phyloP scores from a whole-genome alignment of 169 alveolate genomes.

The Plasmodium vivax region DNA sequence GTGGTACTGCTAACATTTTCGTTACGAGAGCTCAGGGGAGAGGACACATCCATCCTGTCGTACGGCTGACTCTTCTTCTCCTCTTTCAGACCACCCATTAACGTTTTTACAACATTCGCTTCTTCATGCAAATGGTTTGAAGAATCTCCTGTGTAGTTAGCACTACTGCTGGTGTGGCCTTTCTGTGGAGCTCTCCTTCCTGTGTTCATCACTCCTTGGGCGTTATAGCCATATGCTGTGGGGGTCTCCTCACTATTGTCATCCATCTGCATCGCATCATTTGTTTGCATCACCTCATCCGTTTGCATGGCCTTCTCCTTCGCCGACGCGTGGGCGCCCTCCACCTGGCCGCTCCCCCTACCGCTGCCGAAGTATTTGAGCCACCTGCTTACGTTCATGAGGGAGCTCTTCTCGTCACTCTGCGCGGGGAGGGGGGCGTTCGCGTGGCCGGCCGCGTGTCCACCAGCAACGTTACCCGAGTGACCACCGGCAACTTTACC shows the following conservation, averaged over 20 bases:
- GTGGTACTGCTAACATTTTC: not conserved
- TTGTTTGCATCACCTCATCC: not conserved
- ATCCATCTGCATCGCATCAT: not conserved
- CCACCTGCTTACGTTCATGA: constrained; percentile 8
- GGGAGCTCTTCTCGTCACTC: not conserved
- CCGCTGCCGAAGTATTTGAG: not conserved
- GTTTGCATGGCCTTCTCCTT: not conserved
- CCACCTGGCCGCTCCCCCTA: not conserved
- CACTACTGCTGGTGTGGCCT: not conserved
- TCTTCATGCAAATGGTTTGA: not conserved
- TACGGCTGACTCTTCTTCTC: not conserved
- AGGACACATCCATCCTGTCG: not conserved
- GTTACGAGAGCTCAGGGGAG: not conserved
- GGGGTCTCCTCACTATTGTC: not conserved
- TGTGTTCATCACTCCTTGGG: not conserved
- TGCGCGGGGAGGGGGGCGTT: not conserved
- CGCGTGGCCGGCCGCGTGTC: not conserved
- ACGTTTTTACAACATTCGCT: not conserved
- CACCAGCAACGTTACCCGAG: not conserved
- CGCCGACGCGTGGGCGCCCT: not conserved
- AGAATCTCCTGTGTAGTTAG: not conserved
- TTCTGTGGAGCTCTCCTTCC: not conserved
- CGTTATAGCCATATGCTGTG: not conserved
- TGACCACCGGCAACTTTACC: not conserved
- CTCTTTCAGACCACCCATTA: not conserved